These are phyloP conservation scores for Sarcodon aspratus DNA, from an alignment of 768 basidiomycete species.

Conservation along the genomic window DNA sequence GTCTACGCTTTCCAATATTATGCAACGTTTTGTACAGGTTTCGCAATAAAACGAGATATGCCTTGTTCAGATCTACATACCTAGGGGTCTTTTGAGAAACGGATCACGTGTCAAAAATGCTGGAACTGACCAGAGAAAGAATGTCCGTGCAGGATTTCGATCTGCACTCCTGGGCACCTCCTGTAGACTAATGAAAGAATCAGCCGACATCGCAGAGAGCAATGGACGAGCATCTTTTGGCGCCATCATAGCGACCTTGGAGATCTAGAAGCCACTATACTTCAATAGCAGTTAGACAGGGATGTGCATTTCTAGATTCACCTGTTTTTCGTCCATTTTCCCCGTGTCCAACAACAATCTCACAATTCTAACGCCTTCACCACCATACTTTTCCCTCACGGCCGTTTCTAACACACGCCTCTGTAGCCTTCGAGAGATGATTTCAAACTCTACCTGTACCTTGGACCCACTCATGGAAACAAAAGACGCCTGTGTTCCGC, in stretches of 20 bases:
- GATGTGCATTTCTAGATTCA: constrained; percentile 18
- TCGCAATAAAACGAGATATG: constrained; percentile 65
- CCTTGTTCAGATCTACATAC: constrained; percentile 82
- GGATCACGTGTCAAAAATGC: background rate
- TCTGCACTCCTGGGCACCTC: constrained; percentile 89
- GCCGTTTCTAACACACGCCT: constrained; percentile 66
- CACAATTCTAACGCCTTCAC: constrained; percentile 74
- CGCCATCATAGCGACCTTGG: constrained; percentile 88
- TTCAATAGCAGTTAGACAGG: background rate
- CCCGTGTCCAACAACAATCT: constrained; percentile 69
- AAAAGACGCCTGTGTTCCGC: constrained; percentile 61
- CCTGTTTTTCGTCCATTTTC: constrained; percentile 94
- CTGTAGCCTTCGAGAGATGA: constrained; percentile 55
- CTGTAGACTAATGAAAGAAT: constrained; percentile 81
- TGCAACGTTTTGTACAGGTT: constrained; percentile 84
- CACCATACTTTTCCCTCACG: constrained; percentile 73
- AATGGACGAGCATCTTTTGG: constrained; percentile 78
- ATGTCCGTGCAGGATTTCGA: constrained; percentile 78
- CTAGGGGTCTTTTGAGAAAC: constrained; percentile 27
- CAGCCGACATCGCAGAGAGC: constrained; percentile 65
- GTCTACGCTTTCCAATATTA: constrained; percentile 68
- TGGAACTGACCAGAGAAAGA: constrained; percentile 73
- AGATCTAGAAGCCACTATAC: constrained; percentile 44
- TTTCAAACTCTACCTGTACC: constrained; percentile 72
- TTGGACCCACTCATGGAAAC: constrained; percentile 60